These are phyloP conservation scores for Ehretia macrophylla DNA, from an alignment of 257 asterid genomes.

Conservation along the genomic window DNA sequence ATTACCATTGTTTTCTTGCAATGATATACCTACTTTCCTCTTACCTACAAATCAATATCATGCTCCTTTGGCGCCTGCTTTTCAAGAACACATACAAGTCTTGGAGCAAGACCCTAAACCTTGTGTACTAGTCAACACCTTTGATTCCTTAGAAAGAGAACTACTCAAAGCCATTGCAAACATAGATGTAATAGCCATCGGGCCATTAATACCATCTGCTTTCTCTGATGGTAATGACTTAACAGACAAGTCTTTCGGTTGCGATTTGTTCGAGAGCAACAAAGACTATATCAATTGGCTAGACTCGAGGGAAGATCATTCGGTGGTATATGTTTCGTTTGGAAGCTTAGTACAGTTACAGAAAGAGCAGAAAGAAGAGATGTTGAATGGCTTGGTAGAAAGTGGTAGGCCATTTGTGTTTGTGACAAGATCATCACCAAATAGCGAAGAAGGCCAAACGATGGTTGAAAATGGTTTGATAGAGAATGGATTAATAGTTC, in stretches of 20 bases:
- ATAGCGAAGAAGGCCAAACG: background rate
- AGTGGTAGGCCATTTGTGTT: slow-evolving; percentile 40
- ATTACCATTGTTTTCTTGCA: slow-evolving; percentile 24
- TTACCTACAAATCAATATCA: slow-evolving; percentile 15
- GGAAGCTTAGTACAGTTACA: slow-evolving; percentile 40
- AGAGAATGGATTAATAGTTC: slow-evolving; percentile 39
- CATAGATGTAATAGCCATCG: slow-evolving; percentile 33
- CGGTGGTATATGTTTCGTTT: slow-evolving; percentile 54
- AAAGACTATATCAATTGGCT: slow-evolving; percentile 43
- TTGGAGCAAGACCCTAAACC: slow-evolving; percentile 31
- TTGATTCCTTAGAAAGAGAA: slow-evolving; percentile 40
- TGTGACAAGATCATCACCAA: slow-evolving; percentile 33
- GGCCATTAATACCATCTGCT: slow-evolving; percentile 52
- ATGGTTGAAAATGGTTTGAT: background rate
- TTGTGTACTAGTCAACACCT: slow-evolving; percentile 41
- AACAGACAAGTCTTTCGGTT: slow-evolving; percentile 37
- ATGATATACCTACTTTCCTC: no score
- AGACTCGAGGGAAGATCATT: slow-evolving; percentile 25
- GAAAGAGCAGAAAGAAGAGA: slow-evolving; percentile 42
- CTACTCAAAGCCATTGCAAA: slow-evolving; percentile 21
- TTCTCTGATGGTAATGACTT: slow-evolving; percentile 26
- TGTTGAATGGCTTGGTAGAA: slow-evolving; percentile 29
- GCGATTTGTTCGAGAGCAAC: slow-evolving; percentile 29
- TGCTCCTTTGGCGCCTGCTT: slow-evolving; percentile 9
- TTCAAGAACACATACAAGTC: slow-evolving; percentile 38